Base-by-base conservation (phyloP, 2,329 filamentous ascomycete species). In the Diaporthe sp. region DNA sequence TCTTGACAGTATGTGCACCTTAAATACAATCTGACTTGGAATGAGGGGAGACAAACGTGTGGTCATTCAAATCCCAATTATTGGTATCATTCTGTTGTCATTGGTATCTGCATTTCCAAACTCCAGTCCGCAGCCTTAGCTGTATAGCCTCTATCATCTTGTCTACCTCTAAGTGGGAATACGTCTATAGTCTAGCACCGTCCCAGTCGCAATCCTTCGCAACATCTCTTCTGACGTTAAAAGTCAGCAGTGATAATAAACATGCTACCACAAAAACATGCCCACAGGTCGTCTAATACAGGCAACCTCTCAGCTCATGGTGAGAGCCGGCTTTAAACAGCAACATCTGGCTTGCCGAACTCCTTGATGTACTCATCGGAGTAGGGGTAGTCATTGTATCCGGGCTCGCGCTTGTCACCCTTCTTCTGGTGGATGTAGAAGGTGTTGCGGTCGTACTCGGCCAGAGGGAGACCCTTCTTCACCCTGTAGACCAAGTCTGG, bases 401-500 rank as follows among this genome's bases (percentile, higher is more conserved):
- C 79, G 1, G 55, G 77, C 8, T 77, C 74, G 22, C 73, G 46
- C 74, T 79, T 79, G 25, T 77, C 75, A 7, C 75, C 75, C 28
- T 12, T 71, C 62, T 73, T 60, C 70, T 76, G 75, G 61, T 76
- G 55, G 37, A 77, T 80, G 74, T 83, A 83, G 55, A 83, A 83
- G 8, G 78, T 79, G 44, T 70, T 55, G 7, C 82, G 77, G 34
- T 83, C 79, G 57, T 83, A 83, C 31, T 79, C 79, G 39, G 76
- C 77, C 9, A 83, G 72, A 7, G 76, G 70, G n/a, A 83, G 67
- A 25, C 77, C 79, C 73, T 80, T 75, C 72, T 78, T 79, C 68
- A 83, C 76, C 9, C 82, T 74, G 76, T 79, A 82, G 13, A 81
- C 79, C 7, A 85, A 74, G 9, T 84, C 83, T 0, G 83, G 84